A percentile compares a stretch with the other conserved stretches of the same genome.
Evolutionary conservation across 176 grass and related monocot genomes (phyloP).

Genomic region (Rhynchospora tenuis): DNA sequence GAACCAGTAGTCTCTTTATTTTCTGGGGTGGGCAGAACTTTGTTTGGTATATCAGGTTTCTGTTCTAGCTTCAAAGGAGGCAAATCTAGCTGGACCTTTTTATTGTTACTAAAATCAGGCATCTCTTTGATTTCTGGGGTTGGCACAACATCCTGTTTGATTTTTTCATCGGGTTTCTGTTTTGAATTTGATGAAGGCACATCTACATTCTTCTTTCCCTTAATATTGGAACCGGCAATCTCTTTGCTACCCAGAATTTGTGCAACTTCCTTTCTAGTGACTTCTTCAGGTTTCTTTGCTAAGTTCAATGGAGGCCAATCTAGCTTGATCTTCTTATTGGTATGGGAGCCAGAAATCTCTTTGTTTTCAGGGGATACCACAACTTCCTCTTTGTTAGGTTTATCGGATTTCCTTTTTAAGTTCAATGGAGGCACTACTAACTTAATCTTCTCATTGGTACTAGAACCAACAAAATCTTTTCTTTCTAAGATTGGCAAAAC

Average conservation of each 20-base stretch:
- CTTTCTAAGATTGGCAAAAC: background rate
- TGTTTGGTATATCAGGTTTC: too few species aligned
- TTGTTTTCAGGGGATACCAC: background rate
- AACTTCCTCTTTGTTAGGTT: background rate
- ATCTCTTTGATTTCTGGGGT: too few species aligned
- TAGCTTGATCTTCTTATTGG: background rate
- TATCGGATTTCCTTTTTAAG: background rate
- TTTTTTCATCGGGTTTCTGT: too few species aligned
- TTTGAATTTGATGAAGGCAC: too few species aligned
- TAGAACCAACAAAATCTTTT: background rate
- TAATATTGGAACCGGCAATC: too few species aligned
- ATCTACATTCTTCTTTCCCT: too few species aligned
- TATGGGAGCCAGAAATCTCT: background rate
- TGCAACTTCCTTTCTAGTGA: background rate
- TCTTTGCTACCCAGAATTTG: background rate
- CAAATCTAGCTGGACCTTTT: too few species aligned
- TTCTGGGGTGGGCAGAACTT: background rate
- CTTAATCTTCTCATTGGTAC: background rate
- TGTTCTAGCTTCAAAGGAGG: too few species aligned
- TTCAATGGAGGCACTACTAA: background rate
- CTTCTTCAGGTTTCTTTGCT: background rate
- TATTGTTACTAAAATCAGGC: too few species aligned
- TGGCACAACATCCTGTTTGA: too few species aligned
- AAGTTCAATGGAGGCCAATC: background rate
- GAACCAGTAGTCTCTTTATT: background rate